A percentile compares a stretch with the other conserved stretches of the same genome.
phyloP scores from a whole-genome alignment of 805 yeast species.

The Candida multigemmis region DNA sequence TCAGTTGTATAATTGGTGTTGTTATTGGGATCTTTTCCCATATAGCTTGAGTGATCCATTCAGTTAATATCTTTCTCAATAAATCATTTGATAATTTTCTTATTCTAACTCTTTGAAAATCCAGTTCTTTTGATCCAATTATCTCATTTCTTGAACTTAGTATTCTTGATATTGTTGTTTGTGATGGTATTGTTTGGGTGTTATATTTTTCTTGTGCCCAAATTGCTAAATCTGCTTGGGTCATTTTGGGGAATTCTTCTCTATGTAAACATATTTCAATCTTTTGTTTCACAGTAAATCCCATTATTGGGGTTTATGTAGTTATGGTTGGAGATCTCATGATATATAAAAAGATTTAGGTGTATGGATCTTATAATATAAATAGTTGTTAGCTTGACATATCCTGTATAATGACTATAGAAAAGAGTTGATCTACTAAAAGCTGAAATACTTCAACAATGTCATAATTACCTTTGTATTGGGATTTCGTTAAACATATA shows the following conservation, averaged over 20 bases:
- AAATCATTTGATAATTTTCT: constrained; percentile 48
- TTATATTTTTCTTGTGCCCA: constrained; percentile 56
- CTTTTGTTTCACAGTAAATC: constrained; percentile 52
- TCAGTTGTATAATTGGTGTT: constrained; percentile 52
- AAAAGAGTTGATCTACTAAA: no score
- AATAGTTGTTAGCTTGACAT: no score
- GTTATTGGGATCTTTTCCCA: constrained; percentile 63
- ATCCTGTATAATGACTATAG: no score
- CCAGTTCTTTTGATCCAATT: constrained; percentile 41
- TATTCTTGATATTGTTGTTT: constrained; percentile 57
- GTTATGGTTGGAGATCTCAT: neutral
- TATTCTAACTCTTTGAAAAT: constrained; percentile 41
- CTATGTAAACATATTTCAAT: constrained; percentile 61
- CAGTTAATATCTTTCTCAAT: constrained; percentile 50
- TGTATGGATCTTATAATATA: no score
- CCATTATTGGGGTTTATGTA: constrained; percentile 25
- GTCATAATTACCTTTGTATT: no score
- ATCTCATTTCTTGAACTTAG: constrained; percentile 47
- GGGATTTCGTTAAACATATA: no score
- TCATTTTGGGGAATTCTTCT: constrained; percentile 60
- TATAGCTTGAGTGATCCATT: constrained; percentile 59
- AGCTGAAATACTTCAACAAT: no score
- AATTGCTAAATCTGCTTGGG: constrained; percentile 52
- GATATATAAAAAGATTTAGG: no score
- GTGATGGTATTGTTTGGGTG: constrained; percentile 48